Base-by-base conservation (phyloP, 495 filamentous ascomycete species). In the Neurospora sp. region DNA sequence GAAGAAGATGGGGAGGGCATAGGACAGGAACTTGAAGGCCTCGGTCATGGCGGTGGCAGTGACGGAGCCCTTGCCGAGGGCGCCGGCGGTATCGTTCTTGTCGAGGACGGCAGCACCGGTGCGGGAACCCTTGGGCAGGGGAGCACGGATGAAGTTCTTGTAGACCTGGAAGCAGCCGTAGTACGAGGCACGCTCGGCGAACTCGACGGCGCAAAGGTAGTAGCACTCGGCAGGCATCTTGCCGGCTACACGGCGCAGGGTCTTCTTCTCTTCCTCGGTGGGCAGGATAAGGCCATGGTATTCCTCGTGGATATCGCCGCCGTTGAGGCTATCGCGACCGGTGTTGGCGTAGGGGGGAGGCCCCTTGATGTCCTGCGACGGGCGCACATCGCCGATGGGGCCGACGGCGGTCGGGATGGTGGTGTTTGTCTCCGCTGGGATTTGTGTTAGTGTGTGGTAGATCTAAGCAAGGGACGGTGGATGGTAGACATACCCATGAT, bases 121-220 rank as follows among this genome's bases (percentile, higher is more conserved):
- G 42, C 86, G 87, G 76, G 87, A 88, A 11, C 89, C 88, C 35
- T 86, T 87, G 35, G 81, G 79, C 12, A 89, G 78, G 27, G 85
- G 86, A 18, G 83, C 84, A 71, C 86, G 81, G 72, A 90, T 83
- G 77, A 89, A 89, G 79, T 90, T 90, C 74, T 86, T 84, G 79
- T 87, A 89, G n/a, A 90, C 83, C 9, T 84, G 84, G 59, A 84
- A 78, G 48, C 83, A 83, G 41, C 88, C 88, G 72, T 87, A 89
- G 78, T 89, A 90, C 4, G 87, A 89, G 2, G 87, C 87, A 48
- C 88, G 82, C 76, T 90, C 88, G 39, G 86, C 87, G 73, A 90
- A 87, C 71, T 89, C 88, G 31, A 89, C 86, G 3, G 85, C 77
- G 75, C 87, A 90, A 11, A 89, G 81, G 10, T 84, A 79, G 74